Conservation (phyloP, 768 basidiomycete species). For the Lyophyllum atratum region DNA sequence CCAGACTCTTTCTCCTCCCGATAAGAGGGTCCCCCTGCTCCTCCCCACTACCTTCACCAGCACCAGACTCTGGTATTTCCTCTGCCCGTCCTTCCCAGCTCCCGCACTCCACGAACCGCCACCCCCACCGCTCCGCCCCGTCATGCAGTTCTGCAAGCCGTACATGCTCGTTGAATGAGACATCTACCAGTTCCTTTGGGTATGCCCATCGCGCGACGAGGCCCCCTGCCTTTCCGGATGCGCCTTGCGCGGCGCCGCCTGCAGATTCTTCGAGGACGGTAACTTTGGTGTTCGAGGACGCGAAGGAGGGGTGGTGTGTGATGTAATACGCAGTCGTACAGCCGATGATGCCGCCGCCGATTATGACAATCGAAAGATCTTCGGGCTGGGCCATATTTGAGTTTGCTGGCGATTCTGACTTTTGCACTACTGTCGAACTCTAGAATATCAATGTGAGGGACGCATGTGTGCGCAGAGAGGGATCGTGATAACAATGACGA, state of each 20-base stretch:
- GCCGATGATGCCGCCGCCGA: conserved; percentile 89
- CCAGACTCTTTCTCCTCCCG: conserved; percentile 41
- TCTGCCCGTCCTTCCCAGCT: conserved; percentile 72
- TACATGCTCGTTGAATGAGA: conserved; percentile 78
- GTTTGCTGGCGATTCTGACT: not conserved
- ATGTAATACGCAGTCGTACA: conserved; percentile 84
- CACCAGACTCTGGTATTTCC: conserved; percentile 17
- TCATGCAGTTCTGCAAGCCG: conserved; percentile 68
- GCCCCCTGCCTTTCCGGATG: conserved; percentile 84
- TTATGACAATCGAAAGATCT: conserved; percentile 58
- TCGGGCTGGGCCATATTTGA: conserved; percentile 9
- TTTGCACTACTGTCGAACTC: not conserved
- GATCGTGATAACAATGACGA: too few species aligned
- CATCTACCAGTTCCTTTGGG: conserved; percentile 63
- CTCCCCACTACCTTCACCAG: conserved; percentile 29
- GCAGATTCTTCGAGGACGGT: conserved; percentile 74
- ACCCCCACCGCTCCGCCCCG: conserved; percentile 80
- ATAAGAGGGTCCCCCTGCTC: conserved; percentile 16
- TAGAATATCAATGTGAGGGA: too few species aligned
- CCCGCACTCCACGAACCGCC: conserved; percentile 73
- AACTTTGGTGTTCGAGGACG: conserved; percentile 40
- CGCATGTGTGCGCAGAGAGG: too few species aligned
- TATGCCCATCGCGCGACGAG: conserved; percentile 88
- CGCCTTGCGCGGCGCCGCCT: conserved; percentile 71
- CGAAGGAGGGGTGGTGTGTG: conserved; percentile 53